Evolutionary conservation across 148 eudicot species (phyloP).

Genomic region (Rhododendron mucronatum): DNA sequence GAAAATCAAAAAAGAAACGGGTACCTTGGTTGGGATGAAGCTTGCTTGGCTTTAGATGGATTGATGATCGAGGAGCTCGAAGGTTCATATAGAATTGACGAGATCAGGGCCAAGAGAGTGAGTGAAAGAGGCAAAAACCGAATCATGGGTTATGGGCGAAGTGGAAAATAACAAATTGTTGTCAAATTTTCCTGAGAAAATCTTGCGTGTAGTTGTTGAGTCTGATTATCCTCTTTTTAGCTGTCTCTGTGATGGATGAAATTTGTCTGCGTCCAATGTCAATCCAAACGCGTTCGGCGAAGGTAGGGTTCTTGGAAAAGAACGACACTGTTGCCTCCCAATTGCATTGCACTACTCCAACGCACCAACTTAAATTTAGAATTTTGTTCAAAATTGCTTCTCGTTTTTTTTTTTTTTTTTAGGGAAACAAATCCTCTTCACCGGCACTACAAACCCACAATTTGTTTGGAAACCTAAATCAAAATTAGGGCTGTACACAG

Average conservation of each 20-base stretch:
- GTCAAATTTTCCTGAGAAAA: neutral
- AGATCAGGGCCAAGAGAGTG: constrained; percentile 22
- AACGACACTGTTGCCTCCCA: neutral
- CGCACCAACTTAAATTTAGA: neutral
- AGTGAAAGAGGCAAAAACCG: constrained; percentile 8
- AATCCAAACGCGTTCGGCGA: neutral
- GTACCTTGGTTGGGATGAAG: constrained; percentile 52
- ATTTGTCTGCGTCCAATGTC: neutral
- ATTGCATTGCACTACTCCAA: neutral
- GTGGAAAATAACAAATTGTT: neutral
- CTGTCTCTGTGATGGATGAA: neutral
- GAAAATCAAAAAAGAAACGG: neutral
- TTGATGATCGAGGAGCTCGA: constrained; percentile 46
- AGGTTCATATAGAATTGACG: constrained; percentile 19
- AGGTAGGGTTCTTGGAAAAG: neutral
- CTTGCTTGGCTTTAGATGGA: constrained; percentile 76
- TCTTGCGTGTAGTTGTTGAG: neutral
- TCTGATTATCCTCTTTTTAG: neutral
- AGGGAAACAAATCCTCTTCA: no score
- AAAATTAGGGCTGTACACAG: no score
- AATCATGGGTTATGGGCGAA: constrained; percentile 10
- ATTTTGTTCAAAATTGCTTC: no score
- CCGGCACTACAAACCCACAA: no score
- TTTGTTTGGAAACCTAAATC: no score
- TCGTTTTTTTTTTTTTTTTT: no score